Evolutionary conservation across 306 rosid species (phyloP), one percentile per base, ranked within the genome.

Genomic region (Betula pendula): DNA sequence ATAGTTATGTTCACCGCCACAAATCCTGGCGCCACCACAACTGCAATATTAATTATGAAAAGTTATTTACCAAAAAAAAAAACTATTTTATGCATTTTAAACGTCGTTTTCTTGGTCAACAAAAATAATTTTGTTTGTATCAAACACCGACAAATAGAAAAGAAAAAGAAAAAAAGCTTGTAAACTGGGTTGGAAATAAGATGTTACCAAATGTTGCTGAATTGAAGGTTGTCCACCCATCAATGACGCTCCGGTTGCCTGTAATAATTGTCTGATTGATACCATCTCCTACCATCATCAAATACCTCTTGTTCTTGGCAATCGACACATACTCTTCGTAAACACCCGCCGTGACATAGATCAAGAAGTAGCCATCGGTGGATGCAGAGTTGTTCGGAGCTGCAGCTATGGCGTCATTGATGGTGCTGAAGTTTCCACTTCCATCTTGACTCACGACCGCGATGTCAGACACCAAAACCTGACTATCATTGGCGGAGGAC

Each of bases 201-300:
- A n/a, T n/a, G n/a, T n/a, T n/a, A 94, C 98, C 96, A 1, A 94
- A 81, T 17, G 98, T 92, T 27, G 98, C 92, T 24, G 97, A 92
- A 81, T 92, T 88, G 85, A 92, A 94, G 63, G 98, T 92, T 22
- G 98, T 94, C 91, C 88, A 88, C 1, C 92, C 92, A 75, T 94
- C 98, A 0, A 85, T 85, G 29, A 89, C 95, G n/a, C 95, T 94
- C 2, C 89, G 89, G 77, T 89, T 92, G 3, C 97, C 95, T 1
- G 97, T 94, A 60, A 94, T 77, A 24, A 92, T 77, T 0, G 97
- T 94, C 79, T 84, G 90, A 80, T 92, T 92, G 69, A 92, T 92
- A 0, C 98, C 97, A 33, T 87, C 98, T 25, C 98, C 97, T 5
- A 94, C 77, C 84, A 94, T 85, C 97, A 94, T 90, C 82, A 92